Percentiles rank a stretch among this genome's conserved stretches.
phyloP scores from a whole-genome alignment of 2,329 filamentous ascomycete genomes.

The Aspergillus ibericus region DNA sequence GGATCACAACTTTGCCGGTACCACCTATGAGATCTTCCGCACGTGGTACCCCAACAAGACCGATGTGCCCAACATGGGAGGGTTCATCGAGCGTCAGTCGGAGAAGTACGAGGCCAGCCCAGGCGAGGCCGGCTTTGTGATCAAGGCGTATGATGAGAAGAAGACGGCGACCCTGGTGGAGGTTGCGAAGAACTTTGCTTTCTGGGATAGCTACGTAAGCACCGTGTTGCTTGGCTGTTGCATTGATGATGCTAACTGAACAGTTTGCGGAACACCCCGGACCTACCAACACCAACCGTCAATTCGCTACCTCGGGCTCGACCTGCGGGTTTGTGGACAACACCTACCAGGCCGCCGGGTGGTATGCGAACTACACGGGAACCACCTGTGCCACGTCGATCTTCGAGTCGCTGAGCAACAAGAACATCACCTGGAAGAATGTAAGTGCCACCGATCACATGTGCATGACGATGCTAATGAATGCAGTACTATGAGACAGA shows the following conservation, averaged over 20 bases:
- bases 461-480: background rate
- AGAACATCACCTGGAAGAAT: constrained; percentile 42
- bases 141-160: constrained; percentile 39
- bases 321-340: constrained; percentile 36
- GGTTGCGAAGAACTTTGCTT: constrained; percentile 39
- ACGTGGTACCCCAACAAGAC: constrained; percentile 38
- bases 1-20: constrained; percentile 35
- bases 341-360: constrained; percentile 32
- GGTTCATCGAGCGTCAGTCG: constrained; percentile 42
- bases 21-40: constrained; percentile 40
- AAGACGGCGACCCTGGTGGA: constrained; percentile 37
- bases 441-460: constrained; percentile 12
- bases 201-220: constrained; percentile 39
- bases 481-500: constrained; percentile 40
- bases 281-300: constrained; percentile 43
- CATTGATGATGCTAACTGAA: constrained; percentile 12
- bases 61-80: constrained; percentile 39
- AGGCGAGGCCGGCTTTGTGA: constrained; percentile 38
- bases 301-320: constrained; percentile 41
- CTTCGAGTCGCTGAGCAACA: constrained; percentile 39
- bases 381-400: constrained; percentile 38
- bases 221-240: background rate
- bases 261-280: constrained; percentile 41
- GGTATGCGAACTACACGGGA: constrained; percentile 36
- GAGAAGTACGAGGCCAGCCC: constrained; percentile 38